A percentile compares a stretch with the other conserved stretches of the same genome.
Conservation (phyloP, 2,329 filamentous ascomycete genomes). For the Penicillium sp. region DNA sequence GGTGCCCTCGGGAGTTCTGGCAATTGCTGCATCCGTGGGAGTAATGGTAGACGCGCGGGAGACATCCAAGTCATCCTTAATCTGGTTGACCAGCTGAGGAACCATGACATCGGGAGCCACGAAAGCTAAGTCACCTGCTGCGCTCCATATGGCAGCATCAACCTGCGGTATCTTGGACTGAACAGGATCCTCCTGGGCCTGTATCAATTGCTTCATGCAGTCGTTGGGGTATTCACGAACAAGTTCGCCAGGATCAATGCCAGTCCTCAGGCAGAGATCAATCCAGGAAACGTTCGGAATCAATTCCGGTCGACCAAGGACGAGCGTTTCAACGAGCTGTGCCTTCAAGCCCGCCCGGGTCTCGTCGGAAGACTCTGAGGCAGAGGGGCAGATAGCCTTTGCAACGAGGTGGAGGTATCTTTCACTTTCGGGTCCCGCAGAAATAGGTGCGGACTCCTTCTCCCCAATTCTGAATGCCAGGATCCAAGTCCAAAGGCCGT, state of each 20-base stretch:
- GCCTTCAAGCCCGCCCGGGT: slow-evolving; percentile 61
- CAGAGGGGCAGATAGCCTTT: slow-evolving; percentile 46
- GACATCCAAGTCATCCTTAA: slow-evolving; percentile 74
- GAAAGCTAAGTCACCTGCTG: slow-evolving; percentile 89
- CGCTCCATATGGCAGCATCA: slow-evolving; percentile 76
- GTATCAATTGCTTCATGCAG: slow-evolving; percentile 71
- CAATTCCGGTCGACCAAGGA: slow-evolving; percentile 77
- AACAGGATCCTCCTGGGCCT: slow-evolving; percentile 53
- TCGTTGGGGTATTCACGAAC: slow-evolving; percentile 66
- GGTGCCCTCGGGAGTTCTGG: slow-evolving; percentile 85
- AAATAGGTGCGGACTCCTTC: slow-evolving; percentile 74
- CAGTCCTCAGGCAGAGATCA: slow-evolving; percentile 77
- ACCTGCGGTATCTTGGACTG: slow-evolving; percentile 41
- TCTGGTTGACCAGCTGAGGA: slow-evolving; percentile 73
- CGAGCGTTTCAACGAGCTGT: slow-evolving; percentile 77
- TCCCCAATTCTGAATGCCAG: slow-evolving; percentile 69
- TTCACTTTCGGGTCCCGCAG: slow-evolving; percentile 67
- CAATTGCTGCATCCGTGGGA: slow-evolving; percentile 89
- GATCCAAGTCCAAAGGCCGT: slow-evolving; percentile 82
- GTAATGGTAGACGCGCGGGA: slow-evolving; percentile 73
- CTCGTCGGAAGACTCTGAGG: slow-evolving; percentile 30
- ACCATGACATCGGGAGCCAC: slow-evolving; percentile 85
- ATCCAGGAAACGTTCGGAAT: slow-evolving; percentile 87
- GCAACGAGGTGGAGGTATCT: slow-evolving; percentile 65
- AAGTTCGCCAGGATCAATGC: slow-evolving; percentile 80